A percentile compares a stretch with the other conserved stretches of the same genome.
phyloP scores from a whole-genome alignment of 2,329 filamentous ascomycete genomes.

The Trichophyton rubrum region DNA sequence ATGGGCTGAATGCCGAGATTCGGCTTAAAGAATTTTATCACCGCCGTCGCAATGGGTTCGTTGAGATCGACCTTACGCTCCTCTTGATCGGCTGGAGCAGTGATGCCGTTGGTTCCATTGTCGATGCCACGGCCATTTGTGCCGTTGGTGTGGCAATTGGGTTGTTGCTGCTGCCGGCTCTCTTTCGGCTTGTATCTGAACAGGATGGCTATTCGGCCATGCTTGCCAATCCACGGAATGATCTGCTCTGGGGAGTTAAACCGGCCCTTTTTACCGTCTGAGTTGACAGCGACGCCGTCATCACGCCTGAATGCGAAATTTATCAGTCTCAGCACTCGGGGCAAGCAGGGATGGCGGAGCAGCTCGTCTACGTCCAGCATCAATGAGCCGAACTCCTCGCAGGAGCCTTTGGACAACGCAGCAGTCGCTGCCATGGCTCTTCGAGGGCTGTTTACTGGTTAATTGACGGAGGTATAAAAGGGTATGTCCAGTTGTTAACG shows the following conservation, averaged over 20 bases:
- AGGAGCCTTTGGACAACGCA: not conserved
- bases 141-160: not conserved
- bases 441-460: not conserved
- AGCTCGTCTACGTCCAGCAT: slow-evolving; percentile 8
- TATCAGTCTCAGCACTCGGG: slow-evolving; percentile 4
- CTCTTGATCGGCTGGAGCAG: not conserved
- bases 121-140: not conserved
- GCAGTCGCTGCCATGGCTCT: not conserved
- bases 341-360: slow-evolving; percentile 7
- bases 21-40: slow-evolving; percentile 10
- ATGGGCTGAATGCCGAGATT: slow-evolving; percentile 1
- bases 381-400: slow-evolving; percentile 5
- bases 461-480: not conserved
- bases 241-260: not conserved
- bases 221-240: not conserved
- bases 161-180: not conserved
- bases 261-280: slow-evolving; percentile 1
- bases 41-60: slow-evolving; percentile 7
- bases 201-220: slow-evolving; percentile 8
- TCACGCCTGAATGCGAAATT: slow-evolving; percentile 4
- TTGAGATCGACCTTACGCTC: not conserved
- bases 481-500: too few species aligned
- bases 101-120: not conserved
- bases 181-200: slow-evolving; percentile 4
- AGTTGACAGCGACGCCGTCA: slow-evolving; percentile 3